Base-by-base conservation (phyloP, 2,329 filamentous ascomycete species). In the Ustilaginoidea virens region DNA sequence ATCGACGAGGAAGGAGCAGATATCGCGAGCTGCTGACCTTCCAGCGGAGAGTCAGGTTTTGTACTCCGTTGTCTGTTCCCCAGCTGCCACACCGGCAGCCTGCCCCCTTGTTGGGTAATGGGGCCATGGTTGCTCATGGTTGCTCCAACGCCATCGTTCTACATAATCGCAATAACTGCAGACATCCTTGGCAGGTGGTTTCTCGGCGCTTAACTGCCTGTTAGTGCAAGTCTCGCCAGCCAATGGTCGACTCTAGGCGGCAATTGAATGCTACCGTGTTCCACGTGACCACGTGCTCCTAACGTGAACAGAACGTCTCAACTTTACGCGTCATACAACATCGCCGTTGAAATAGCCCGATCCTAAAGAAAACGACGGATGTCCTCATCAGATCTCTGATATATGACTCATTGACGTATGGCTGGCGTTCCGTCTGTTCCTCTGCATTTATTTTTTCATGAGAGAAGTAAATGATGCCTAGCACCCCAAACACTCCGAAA, bases 141-240 rank as follows among this genome's bases (percentile, higher is more conserved):
- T n/a, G n/a, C n/a, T n/a, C n/a, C n/a, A n/a, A n/a, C n/a, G n/a
- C n/a, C 12, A 27, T 17, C n/a, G n/a, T 12, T 16, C 18, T 18
- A 3, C 7, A 31, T 24, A 17, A 15, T 14, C 23, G n/a, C 15
- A 25, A 7, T 21, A n/a, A 18, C 23, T 31, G 25, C 20, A 24
- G 13, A 10, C 7, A 20, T 25, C 20, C 19, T 21, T 27, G 9
- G 23, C 25, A 18, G 15, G 30, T 10, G 11, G 10, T 25, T 21
- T 25, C 13, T 32, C 25, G 22, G 30, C 30, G 30, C 30, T 32
- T 32, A 28, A 21, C 4, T 30, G 16, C 7, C 14, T 19, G 20
- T 5, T 17, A 20, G 17, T 12, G 19, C 18, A 12, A 12, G n/a
- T 15, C n/a, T 18, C 4, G n/a, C 9, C 11, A 26, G 25, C 25